Conservation (phyloP, 2,329 filamentous ascomycete genomes). For the Aureobasidium uvarum region DNA sequence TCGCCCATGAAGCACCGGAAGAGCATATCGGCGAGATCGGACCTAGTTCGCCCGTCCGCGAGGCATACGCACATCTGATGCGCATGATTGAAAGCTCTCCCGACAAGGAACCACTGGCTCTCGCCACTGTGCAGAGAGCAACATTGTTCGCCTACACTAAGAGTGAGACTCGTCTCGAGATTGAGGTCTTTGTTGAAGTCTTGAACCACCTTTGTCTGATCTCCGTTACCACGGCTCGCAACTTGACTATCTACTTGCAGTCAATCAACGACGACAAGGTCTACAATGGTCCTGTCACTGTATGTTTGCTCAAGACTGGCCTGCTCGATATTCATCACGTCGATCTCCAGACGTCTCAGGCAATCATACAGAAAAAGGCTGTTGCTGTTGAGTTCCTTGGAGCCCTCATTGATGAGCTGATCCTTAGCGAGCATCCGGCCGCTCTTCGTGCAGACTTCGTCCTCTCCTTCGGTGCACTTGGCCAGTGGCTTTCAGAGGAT, state of each 20-base stretch:
- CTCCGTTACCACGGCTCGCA: conserved; percentile 57
- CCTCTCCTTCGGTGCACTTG: conserved; percentile 75
- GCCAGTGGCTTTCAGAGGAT: conserved; percentile 76
- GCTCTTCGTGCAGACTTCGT: conserved; percentile 84
- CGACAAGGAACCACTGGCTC: conserved; percentile 57
- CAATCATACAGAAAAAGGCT: conserved; percentile 67
- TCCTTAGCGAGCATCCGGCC: conserved; percentile 74
- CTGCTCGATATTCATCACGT: conserved; percentile 60
- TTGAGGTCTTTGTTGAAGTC: conserved; percentile 62
- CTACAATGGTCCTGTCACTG: conserved; percentile 61
- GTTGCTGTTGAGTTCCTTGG: conserved; percentile 76
- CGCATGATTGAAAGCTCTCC: conserved; percentile 53
- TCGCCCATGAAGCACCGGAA: conserved; percentile 56
- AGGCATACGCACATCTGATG: conserved; percentile 58
- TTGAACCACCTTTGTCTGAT: conserved; percentile 61
- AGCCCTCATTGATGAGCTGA: conserved; percentile 71
- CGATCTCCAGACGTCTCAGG: conserved; percentile 66
- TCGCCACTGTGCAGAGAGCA: conserved; percentile 52
- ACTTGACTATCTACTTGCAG: conserved; percentile 52
- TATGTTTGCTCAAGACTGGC: conserved; percentile 59
- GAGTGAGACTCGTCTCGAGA: conserved; percentile 55
- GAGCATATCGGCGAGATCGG: conserved; percentile 58
- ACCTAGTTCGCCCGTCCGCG: conserved; percentile 55
- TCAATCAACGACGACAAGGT: conserved; percentile 59
- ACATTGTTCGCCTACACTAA: conserved; percentile 54